phyloP scores from a whole-genome alignment of 257 asterid genomes.

The Penstemon barbatus region DNA sequence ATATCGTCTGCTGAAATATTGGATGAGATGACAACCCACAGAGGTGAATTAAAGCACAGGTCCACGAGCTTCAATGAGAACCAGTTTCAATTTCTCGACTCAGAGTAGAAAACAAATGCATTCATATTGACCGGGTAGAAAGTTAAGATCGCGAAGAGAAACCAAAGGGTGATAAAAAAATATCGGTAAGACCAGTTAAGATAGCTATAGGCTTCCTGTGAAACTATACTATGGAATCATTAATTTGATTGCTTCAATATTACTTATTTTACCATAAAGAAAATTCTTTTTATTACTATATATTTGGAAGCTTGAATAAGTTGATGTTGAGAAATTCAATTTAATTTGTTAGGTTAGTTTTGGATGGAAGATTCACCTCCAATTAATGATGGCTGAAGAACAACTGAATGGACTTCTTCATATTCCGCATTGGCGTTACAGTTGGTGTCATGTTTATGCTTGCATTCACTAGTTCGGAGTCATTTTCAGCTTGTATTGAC shows the following conservation, averaged over 20 bases:
- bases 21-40: slow-evolving; percentile 75
- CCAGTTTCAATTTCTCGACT: slow-evolving; percentile 44
- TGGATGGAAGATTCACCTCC: not conserved
- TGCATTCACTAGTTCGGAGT: no score
- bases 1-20: slow-evolving; percentile 66
- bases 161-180: not conserved
- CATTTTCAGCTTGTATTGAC: no score
- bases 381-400: no score
- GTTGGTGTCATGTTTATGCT: no score
- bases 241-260: not conserved
- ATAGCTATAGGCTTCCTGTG: not conserved
- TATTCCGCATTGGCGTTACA: no score
- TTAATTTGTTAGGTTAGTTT: not conserved
- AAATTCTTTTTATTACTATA: not conserved
- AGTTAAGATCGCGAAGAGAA: not conserved
- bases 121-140: not conserved
- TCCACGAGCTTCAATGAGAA: slow-evolving; percentile 68
- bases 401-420: no score
- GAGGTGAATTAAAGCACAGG: slow-evolving; percentile 84
- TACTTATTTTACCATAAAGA: no score
- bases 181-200: not conserved
- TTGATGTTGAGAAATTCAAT: not conserved
- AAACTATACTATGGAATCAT: not conserved
- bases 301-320: not conserved
- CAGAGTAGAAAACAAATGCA: not conserved